A percentile compares a stretch with the other conserved stretches of the same genome.
Conservation (phyloP, 2,329 filamentous ascomycete species). For the Aspergillus alliaceus region DNA sequence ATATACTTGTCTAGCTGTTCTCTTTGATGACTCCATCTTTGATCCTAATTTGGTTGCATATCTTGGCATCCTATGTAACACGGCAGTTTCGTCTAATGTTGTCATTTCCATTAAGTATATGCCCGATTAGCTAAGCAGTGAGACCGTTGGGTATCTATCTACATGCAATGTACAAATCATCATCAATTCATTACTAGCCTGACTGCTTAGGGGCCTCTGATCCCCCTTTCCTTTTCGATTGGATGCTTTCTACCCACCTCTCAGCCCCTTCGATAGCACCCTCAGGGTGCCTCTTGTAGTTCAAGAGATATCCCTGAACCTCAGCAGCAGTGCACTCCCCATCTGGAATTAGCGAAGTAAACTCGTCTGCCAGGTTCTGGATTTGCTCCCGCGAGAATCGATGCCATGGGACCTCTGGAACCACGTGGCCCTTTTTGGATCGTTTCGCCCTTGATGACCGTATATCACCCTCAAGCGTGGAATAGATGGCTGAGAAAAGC, state of each 20-base stretch:
- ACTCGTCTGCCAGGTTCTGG: slow-evolving; percentile 26
- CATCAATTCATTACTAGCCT: neutral
- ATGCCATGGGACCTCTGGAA: slow-evolving; percentile 2
- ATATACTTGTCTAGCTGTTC: neutral
- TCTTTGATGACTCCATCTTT: neutral
- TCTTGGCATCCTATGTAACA: neutral
- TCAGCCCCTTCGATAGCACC: slow-evolving; percentile 30
- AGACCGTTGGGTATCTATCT: neutral
- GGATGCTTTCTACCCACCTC: slow-evolving; percentile 29
- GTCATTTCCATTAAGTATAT: neutral
- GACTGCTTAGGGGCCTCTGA: neutral
- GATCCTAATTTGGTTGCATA: neutral
- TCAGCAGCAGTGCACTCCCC: slow-evolving; percentile 41
- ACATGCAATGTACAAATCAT: neutral
- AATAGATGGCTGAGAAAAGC: slow-evolving; percentile 42
- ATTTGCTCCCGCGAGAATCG: slow-evolving; percentile 21
- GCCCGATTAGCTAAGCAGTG: neutral
- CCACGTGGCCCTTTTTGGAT: neutral
- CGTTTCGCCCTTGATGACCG: slow-evolving; percentile 5
- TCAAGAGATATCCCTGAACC: slow-evolving; percentile 43
- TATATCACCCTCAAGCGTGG: slow-evolving; percentile 30
- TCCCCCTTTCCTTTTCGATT: slow-evolving; percentile 25
- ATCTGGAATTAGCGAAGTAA: slow-evolving; percentile 32
- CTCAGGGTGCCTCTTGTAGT: slow-evolving; percentile 34
- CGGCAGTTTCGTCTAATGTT: neutral